phyloP scores from a whole-genome alignment of 108 stramenopile species.

The Nitzschia sp. region DNA sequence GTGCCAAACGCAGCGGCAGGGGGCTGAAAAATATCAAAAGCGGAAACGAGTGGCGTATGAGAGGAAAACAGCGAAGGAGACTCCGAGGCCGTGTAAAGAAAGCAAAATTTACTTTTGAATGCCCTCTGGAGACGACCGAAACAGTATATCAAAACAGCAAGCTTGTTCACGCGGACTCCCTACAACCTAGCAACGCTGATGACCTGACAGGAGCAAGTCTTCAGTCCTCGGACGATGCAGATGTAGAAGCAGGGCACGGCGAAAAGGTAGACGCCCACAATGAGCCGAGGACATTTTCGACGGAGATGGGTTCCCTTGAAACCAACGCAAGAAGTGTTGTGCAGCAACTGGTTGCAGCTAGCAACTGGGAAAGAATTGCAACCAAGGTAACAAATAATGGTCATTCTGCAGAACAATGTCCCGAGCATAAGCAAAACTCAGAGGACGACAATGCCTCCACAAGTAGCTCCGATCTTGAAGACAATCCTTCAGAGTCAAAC shows the following conservation, averaged over 20 bases:
- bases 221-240: neutral
- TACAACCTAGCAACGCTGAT: neutral
- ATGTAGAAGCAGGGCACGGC: neutral
- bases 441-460: too few species aligned
- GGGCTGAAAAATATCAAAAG: conserved; percentile 20
- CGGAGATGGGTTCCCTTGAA: neutral
- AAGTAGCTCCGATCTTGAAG: too few species aligned
- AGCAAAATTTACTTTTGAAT: neutral
- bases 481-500: too few species aligned
- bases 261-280: neutral
- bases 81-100: neutral
- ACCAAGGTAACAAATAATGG: too few species aligned
- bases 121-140: neutral
- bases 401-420: neutral
- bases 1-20: conserved; percentile 1
- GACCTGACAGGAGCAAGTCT: neutral
- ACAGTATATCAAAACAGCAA: neutral
- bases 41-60: conserved; percentile 18
- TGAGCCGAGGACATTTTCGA: neutral
- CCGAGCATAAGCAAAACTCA: too few species aligned
- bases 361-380: too few species aligned
- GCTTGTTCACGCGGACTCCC: neutral
- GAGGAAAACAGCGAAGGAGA: neutral
- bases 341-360: neutral
- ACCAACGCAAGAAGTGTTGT: neutral